Evolutionary conservation across 129 eudicot genomes (phyloP).

Genomic region (Saussurea involucrata): DNA sequence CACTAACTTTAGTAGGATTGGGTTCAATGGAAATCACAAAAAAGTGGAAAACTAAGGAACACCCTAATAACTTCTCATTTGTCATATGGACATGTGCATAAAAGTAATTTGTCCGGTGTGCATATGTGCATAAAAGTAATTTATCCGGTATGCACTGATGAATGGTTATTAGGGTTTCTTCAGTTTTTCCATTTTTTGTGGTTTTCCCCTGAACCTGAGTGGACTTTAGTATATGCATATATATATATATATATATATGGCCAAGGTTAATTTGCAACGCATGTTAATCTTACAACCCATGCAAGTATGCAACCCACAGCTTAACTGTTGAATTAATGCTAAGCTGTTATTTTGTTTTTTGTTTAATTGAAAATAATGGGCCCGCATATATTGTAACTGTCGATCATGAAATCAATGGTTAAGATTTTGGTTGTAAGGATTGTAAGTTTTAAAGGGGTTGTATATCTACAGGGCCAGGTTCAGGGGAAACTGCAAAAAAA

Average conservation of each 20-base stretch:
- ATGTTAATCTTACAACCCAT: too few relatives aligned
- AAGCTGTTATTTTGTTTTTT: too few relatives aligned
- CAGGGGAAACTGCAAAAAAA: not conserved
- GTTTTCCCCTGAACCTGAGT: not conserved
- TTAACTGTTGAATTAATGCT: too few relatives aligned
- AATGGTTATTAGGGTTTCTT: not conserved
- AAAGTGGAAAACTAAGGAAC: not conserved
- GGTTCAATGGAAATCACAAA: not conserved
- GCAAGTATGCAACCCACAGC: too few relatives aligned
- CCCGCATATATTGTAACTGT: too few relatives aligned
- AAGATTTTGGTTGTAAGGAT: too few relatives aligned
- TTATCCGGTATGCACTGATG: not conserved
- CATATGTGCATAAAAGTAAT: not conserved
- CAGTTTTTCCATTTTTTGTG: not conserved
- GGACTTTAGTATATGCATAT: not conserved
- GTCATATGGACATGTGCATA: not conserved
- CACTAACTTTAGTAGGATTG: not conserved
- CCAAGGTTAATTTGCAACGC: too few relatives aligned
- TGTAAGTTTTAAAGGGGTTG: too few relatives aligned
- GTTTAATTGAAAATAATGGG: too few relatives aligned
- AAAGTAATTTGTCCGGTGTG: not conserved
- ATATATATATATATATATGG: too few relatives aligned
- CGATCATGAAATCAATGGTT: too few relatives aligned
- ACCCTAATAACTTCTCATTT: not conserved
- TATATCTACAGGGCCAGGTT: too few relatives aligned